phyloP scores from a whole-genome alignment of 1,139 yeast species.

The Candida tropicalis region DNA sequence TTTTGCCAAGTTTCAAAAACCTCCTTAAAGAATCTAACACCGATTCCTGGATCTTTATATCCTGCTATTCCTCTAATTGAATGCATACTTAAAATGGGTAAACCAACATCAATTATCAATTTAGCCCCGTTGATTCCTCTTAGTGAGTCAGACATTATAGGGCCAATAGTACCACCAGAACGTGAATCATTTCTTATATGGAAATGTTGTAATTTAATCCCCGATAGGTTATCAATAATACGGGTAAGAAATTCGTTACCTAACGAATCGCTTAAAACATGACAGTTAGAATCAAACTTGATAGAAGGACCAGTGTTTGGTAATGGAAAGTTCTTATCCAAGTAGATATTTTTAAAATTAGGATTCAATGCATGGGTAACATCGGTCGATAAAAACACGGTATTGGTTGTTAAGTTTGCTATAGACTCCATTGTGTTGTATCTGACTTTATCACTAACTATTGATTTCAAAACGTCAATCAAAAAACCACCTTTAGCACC shows the following conservation, averaged over 20 bases:
- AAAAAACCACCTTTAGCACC: slow-evolving; percentile 60
- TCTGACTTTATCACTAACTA: slow-evolving; percentile 8
- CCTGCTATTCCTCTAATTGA: slow-evolving; percentile 79
- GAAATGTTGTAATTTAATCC: slow-evolving; percentile 66
- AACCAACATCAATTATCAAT: slow-evolving; percentile 71
- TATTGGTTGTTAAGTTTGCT: slow-evolving; percentile 44
- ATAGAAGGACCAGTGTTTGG: slow-evolving; percentile 77
- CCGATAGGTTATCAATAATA: slow-evolving; percentile 58
- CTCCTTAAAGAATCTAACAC: slow-evolving; percentile 62
- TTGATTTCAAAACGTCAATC: slow-evolving; percentile 14
- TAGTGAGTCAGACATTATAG: slow-evolving; percentile 53
- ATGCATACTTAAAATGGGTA: slow-evolving; percentile 81
- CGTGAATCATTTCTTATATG: slow-evolving; percentile 72
- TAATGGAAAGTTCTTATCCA: slow-evolving; percentile 73
- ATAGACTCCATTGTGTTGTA: slow-evolving; percentile 18
- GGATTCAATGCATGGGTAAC: slow-evolving; percentile 69
- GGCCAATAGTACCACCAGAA: slow-evolving; percentile 84
- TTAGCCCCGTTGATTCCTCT: slow-evolving; percentile 62
- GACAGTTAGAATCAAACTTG: slow-evolving; percentile 74
- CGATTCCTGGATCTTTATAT: slow-evolving; percentile 67
- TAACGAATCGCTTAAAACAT: slow-evolving; percentile 78
- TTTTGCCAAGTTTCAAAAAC: slow-evolving; percentile 63
- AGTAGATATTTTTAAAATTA: slow-evolving; percentile 60
- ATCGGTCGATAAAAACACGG: slow-evolving; percentile 65
- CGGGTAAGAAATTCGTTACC: slow-evolving; percentile 69